These are phyloP conservation scores for Colletotrichum sublineola DNA, from an alignment of 2,329 filamentous ascomycete species.

Conservation along the genomic window DNA sequence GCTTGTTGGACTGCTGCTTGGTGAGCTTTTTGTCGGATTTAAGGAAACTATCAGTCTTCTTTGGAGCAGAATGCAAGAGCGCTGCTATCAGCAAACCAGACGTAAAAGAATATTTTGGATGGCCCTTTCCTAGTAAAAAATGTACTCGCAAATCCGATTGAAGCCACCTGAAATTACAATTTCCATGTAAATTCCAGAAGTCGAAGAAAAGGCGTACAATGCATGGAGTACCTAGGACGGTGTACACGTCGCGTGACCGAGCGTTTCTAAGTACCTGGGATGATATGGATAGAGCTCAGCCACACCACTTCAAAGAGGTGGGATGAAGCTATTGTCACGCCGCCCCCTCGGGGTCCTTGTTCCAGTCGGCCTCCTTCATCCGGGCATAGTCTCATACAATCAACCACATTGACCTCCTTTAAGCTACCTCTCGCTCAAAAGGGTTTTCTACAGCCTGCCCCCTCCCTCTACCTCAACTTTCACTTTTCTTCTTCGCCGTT, in stretches of 20 bases:
- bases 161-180: neutral
- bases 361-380: conserved; percentile 34
- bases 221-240: neutral
- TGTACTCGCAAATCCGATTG: neutral
- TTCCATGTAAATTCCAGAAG: neutral
- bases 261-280: conserved; percentile 18
- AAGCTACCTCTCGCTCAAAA: conserved; percentile 14
- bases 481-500: conserved; percentile 1
- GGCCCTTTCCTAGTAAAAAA: no score
- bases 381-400: conserved; percentile 30
- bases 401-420: conserved; percentile 30
- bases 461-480: neutral
- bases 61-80: neutral
- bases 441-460: conserved; percentile 2
- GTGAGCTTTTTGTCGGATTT: neutral
- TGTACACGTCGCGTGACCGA: conserved; percentile 28
- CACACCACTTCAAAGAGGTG: conserved; percentile 35
- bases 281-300: conserved; percentile 35
- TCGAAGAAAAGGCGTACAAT: neutral
- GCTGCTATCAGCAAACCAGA: neutral
- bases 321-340: conserved; percentile 42
- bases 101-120: neutral
- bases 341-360: conserved; percentile 37
- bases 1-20: neutral
- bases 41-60: no score